A percentile compares a stretch with the other conserved stretches of the same genome.
Evolutionary conservation across 306 rosid species (phyloP).

Genomic region (Vigna unguiculata): DNA sequence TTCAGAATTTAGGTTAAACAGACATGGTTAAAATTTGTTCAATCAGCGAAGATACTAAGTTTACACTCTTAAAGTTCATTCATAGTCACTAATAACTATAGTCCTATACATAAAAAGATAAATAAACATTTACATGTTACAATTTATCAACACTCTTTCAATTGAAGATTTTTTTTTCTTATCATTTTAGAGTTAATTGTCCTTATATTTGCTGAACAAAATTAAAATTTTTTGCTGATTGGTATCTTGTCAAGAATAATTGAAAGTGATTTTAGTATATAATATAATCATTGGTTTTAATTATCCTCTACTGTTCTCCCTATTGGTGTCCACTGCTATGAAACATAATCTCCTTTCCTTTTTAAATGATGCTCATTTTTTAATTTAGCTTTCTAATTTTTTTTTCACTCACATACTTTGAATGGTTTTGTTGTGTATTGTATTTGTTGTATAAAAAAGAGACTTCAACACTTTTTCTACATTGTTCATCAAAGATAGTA

Average conservation of each 20-base stretch:
- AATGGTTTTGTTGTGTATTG: background rate
- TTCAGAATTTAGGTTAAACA: too few species aligned
- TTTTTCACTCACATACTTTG: background rate
- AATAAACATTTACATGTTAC: too few species aligned
- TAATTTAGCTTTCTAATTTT: background rate
- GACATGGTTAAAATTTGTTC: too few species aligned
- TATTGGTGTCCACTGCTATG: background rate
- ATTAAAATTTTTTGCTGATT: background rate
- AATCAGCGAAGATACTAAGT: too few species aligned
- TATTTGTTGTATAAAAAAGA: background rate
- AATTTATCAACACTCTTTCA: too few species aligned
- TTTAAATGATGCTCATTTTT: background rate
- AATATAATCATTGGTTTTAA: slow-evolving; percentile 3
- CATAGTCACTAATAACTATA: too few species aligned
- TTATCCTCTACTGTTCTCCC: background rate
- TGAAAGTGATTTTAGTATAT: slow-evolving; percentile 17
- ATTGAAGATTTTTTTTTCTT: too few species aligned
- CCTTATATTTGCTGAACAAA: too few species aligned
- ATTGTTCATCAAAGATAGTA: background rate
- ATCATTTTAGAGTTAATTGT: too few species aligned
- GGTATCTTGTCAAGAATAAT: background rate
- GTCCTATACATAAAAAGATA: too few species aligned
- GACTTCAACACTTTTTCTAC: background rate
- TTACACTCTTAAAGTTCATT: too few species aligned
- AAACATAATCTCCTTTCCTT: background rate